phyloP scores from a whole-genome alignment of 108 stramenopile species.

The Skeletonema tropicum region DNA sequence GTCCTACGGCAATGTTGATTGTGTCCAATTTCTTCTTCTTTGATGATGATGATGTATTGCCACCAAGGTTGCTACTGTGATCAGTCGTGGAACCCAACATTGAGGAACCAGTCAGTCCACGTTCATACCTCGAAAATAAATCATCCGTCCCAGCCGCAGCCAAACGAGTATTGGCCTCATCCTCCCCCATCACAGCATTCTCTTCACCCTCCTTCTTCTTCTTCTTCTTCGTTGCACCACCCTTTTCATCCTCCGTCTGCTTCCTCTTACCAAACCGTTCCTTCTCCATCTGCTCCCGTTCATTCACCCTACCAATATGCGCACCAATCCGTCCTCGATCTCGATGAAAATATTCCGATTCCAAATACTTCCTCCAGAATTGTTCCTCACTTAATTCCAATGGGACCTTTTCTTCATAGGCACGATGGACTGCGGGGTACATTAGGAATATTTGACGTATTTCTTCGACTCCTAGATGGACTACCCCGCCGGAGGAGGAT shows the following conservation, averaged over 20 bases:
- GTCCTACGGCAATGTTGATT: conserved; percentile 68
- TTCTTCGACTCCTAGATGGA: conserved; percentile 74
- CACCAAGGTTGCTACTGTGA: conserved; percentile 10
- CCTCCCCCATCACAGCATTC: conserved; percentile 12
- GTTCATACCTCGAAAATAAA: conserved; percentile 81
- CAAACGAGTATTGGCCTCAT: conserved; percentile 56
- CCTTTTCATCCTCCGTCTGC: background rate
- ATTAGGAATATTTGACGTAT: conserved; percentile 91
- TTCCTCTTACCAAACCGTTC: conserved; percentile 21
- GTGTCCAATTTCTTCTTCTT: conserved; percentile 41
- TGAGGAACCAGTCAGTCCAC: conserved; percentile 23
- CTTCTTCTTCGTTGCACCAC: no score
- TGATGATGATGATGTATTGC: conserved; percentile 2
- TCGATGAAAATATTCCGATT: conserved; percentile 88
- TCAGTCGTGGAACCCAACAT: background rate
- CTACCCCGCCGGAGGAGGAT: conserved; percentile 3
- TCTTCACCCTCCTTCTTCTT: background rate
- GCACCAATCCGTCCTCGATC: conserved; percentile 83
- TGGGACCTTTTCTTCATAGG: conserved; percentile 93
- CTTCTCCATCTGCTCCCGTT: conserved; percentile 32
- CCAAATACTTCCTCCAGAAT: conserved; percentile 90
- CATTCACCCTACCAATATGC: conserved; percentile 38
- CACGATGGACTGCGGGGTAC: conserved; percentile 90
- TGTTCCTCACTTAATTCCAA: conserved; percentile 86
- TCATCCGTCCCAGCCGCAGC: conserved; percentile 87